Evolutionary conservation across 345 rosid species (phyloP).

Genomic region (Boechera stricta): DNA sequence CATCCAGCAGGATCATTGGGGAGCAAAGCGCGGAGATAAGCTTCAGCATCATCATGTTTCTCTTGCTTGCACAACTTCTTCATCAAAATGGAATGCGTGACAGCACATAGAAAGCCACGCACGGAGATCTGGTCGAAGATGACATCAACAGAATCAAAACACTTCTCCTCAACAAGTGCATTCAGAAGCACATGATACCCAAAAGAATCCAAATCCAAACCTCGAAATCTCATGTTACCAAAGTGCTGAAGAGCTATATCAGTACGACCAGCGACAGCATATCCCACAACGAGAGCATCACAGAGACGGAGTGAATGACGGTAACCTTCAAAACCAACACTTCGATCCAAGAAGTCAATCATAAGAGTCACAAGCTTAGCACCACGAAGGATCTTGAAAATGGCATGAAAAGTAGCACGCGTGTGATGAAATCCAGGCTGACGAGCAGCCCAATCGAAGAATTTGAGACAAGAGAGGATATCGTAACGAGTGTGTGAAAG

Average conservation of each 20-base stretch:
- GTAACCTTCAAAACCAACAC: slow-evolving; percentile 28
- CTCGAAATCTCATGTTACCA: slow-evolving; percentile 75
- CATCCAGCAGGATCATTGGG: slow-evolving; percentile 43
- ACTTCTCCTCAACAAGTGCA: slow-evolving; percentile 70
- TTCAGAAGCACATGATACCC: slow-evolving; percentile 72
- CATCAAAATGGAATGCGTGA: slow-evolving; percentile 62
- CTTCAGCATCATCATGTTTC: slow-evolving; percentile 61
- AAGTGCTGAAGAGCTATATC: slow-evolving; percentile 72
- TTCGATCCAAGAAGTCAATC: slow-evolving; percentile 55
- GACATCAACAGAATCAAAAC: slow-evolving; percentile 55
- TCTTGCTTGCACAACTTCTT: slow-evolving; percentile 69
- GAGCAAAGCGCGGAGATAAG: slow-evolving; percentile 52
- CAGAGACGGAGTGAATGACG: slow-evolving; percentile 46
- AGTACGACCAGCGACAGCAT: slow-evolving; percentile 75
- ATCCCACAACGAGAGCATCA: slow-evolving; percentile 74
- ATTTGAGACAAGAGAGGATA: slow-evolving; percentile 70
- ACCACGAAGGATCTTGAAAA: slow-evolving; percentile 67
- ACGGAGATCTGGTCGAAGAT: slow-evolving; percentile 59
- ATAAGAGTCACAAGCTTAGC: slow-evolving; percentile 53
- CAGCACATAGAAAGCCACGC: slow-evolving; percentile 54
- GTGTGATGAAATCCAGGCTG: slow-evolving; percentile 70
- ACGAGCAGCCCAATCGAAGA: slow-evolving; percentile 94
- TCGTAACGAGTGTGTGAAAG: slow-evolving; percentile 57
- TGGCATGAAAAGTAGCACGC: slow-evolving; percentile 65
- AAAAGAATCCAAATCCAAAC: slow-evolving; percentile 70